Evolutionary conservation across 805 yeast genomes (phyloP).

Genomic region (Candida palmyrensis): DNA sequence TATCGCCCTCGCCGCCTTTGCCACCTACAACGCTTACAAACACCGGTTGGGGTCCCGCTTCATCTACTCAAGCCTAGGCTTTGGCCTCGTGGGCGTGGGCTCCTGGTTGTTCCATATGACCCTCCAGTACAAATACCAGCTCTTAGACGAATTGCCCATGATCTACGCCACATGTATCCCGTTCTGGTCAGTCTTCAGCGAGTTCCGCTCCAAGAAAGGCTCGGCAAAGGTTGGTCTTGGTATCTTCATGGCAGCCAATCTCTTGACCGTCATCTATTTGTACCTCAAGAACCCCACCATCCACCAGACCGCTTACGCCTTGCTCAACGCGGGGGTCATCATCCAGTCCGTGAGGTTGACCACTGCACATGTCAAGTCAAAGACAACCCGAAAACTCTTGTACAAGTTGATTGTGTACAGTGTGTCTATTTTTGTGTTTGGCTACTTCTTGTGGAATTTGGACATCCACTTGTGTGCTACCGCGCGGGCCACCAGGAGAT

Average conservation of each 20-base stretch:
- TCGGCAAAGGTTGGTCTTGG: slow-evolving; percentile 43
- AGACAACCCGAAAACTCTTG: slow-evolving; percentile 42
- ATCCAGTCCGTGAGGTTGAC: slow-evolving; percentile 52
- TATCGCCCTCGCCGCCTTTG: slow-evolving; percentile 51
- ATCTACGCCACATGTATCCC: slow-evolving; percentile 97
- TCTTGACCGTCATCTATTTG: slow-evolving; percentile 68
- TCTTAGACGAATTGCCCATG: slow-evolving; percentile 96
- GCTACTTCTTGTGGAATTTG: slow-evolving; percentile 83
- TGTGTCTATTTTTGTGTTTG: slow-evolving; percentile 57
- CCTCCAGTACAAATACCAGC: slow-evolving; percentile 78
- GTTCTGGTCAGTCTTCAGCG: slow-evolving; percentile 75
- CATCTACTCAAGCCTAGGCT: slow-evolving; percentile 67
- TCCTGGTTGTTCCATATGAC: slow-evolving; percentile 98
- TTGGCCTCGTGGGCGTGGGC: slow-evolving; percentile 87
- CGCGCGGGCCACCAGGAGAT: slow-evolving; percentile 56
- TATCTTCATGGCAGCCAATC: slow-evolving; percentile 49
- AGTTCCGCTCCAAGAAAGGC: slow-evolving; percentile 37
- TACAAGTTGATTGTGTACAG: slow-evolving; percentile 56
- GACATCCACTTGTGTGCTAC: slow-evolving; percentile 74
- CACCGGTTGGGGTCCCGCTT: slow-evolving; percentile 70
- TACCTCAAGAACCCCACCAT: slow-evolving; percentile 76
- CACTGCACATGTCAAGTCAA: slow-evolving; percentile 46
- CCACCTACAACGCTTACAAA: slow-evolving; percentile 54
- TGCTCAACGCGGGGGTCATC: slow-evolving; percentile 70
- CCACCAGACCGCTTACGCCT: slow-evolving; percentile 83